A percentile compares a stretch with the other conserved stretches of the same genome.
phyloP scores from a whole-genome alignment of 192 early-diverging fungal genomes.

The Haplosporangium gracile region DNA sequence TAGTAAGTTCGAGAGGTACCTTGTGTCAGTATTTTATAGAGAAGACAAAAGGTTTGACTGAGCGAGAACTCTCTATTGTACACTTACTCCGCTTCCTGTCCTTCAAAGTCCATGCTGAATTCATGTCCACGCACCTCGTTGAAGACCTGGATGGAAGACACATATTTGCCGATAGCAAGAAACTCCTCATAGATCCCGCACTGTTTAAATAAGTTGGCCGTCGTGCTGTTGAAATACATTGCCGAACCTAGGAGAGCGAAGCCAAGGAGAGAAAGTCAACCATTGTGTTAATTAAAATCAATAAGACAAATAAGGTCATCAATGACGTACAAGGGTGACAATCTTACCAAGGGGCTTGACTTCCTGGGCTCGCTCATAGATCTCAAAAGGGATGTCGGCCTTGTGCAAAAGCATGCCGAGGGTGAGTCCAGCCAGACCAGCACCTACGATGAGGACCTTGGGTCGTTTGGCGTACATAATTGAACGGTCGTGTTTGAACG shows the following conservation, averaged over 20 bases:
- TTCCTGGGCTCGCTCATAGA: neutral
- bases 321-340: neutral
- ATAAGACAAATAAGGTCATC: neutral
- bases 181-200: constrained; percentile 18
- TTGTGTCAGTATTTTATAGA: too few relatives aligned
- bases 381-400: constrained; percentile 2
- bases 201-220: constrained; percentile 3
- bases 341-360: constrained; percentile 16
- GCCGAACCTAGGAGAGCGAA: neutral
- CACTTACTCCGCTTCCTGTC: neutral
- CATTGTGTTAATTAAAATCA: neutral
- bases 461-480: constrained; percentile 6
- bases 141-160: neutral
- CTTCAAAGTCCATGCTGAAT: neutral
- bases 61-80: neutral
- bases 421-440: neutral
- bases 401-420: constrained; percentile 5
- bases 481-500: neutral
- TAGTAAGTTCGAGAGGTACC: too few relatives aligned
- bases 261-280: neutral
- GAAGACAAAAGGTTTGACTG: too few relatives aligned
- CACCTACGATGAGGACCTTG: constrained; percentile 9
- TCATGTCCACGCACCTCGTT: neutral
- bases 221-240: neutral
- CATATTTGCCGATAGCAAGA: neutral